Percentiles rank a stretch among this genome's conserved stretches.
phyloP scores from a whole-genome alignment of 371 early-diverging fungal genomes.

The Mucor plumbeus region DNA sequence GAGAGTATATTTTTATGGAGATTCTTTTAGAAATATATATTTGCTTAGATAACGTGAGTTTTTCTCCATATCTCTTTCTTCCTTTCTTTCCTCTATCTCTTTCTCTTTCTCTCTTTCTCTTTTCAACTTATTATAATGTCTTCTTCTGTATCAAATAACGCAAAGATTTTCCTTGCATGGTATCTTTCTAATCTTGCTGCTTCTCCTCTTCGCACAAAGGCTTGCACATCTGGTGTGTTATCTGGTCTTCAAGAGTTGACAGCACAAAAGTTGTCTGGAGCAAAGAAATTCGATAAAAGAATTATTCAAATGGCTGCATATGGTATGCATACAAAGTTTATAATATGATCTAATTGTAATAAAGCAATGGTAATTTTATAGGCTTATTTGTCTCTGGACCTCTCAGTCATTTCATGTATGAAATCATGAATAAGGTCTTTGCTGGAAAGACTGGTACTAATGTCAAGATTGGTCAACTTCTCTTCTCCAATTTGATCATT shows the following conservation, averaged over 20 bases:
- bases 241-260: conserved; percentile 80
- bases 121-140: conserved; percentile 2
- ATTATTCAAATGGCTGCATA: conserved; percentile 84
- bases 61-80: conserved; percentile 1
- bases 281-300: conserved; percentile 64
- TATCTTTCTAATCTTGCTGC: conserved; percentile 68
- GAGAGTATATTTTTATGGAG: conserved; percentile 9
- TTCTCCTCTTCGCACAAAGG: conserved; percentile 80
- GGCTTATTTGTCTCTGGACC: conserved; percentile 74
- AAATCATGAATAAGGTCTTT: conserved; percentile 67
- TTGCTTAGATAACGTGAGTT: conserved; percentile 24
- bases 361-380: neutral
- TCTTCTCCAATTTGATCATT: conserved; percentile 72
- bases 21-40: conserved; percentile 3
- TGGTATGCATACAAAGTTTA: conserved; percentile 46
- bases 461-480: conserved; percentile 64
- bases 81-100: neutral
- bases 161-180: conserved; percentile 55
- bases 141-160: conserved; percentile 14
- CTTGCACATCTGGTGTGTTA: conserved; percentile 77
- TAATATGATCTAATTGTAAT: neutral
- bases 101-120: neutral
- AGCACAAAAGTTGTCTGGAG: conserved; percentile 74
- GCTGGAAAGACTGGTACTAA: conserved; percentile 60
- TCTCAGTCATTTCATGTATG: conserved; percentile 73